Percentiles rank a stretch among this genome's conserved stretches.
Conservation (phyloP, 148 eudicot genomes). For the Rhododendron ovatum region DNA sequence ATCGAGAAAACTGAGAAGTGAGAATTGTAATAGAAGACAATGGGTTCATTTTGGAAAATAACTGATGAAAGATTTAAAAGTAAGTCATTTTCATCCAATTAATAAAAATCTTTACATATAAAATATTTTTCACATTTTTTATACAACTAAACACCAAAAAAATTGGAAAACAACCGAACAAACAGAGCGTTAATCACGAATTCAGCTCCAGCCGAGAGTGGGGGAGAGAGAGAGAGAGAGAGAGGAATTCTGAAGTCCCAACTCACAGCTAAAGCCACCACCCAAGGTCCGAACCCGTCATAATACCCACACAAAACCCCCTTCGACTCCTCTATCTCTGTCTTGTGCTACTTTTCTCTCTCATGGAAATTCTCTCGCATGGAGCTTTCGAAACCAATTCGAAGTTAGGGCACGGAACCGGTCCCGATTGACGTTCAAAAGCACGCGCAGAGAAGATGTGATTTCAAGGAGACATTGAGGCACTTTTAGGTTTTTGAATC, state of each 20-base stretch:
- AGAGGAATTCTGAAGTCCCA: background rate
- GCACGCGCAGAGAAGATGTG: slow-evolving; percentile 12
- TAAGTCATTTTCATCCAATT: too few species aligned
- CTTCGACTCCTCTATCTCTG: background rate
- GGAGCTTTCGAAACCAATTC: slow-evolving; percentile 11
- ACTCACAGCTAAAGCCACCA: background rate
- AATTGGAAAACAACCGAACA: too few species aligned
- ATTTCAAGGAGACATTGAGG: slow-evolving; percentile 17
- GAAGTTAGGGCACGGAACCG: slow-evolving; percentile 18
- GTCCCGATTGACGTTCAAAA: slow-evolving; percentile 3
- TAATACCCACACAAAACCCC: background rate
- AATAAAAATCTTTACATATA: too few species aligned
- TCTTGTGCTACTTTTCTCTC: slow-evolving; percentile 3
- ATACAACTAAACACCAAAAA: too few species aligned
- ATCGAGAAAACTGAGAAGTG: too few species aligned
- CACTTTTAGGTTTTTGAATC: slow-evolving; percentile 4
- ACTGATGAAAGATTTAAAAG: too few species aligned
- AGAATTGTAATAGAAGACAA: too few species aligned
- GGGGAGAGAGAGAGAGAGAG: too few species aligned
- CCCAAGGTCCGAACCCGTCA: background rate
- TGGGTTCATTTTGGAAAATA: too few species aligned
- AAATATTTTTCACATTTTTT: too few species aligned
- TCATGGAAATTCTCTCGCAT: slow-evolving; percentile 12
- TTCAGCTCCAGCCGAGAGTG: too few species aligned
- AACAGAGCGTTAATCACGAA: too few species aligned